A percentile compares a stretch with the other conserved stretches of the same genome.
Conservation (phyloP, 2,329 filamentous ascomycete genomes). For the Neofusicoccum sp. region DNA sequence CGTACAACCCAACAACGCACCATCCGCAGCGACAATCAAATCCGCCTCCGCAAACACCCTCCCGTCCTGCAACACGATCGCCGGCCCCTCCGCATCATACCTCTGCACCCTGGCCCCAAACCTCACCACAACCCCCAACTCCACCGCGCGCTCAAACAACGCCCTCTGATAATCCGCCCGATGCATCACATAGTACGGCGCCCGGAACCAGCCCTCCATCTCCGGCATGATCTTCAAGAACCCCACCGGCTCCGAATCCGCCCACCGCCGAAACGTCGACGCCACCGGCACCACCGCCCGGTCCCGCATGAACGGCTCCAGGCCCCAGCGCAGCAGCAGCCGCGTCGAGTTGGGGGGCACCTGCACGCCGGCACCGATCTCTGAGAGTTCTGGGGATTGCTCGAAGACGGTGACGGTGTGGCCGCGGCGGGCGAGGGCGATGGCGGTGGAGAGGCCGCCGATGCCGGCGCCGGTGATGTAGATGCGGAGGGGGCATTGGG, state of each 20-base stretch:
- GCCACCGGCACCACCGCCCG: constrained; percentile 39
- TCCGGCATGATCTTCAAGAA: constrained; percentile 54
- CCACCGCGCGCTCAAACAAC: constrained; percentile 21
- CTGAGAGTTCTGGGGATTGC: constrained; percentile 32
- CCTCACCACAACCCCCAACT: constrained; percentile 22
- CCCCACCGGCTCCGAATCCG: constrained; percentile 46
- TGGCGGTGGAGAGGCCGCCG: constrained; percentile 22
- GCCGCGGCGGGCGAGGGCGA: constrained; percentile 20
- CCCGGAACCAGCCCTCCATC: constrained; percentile 35
- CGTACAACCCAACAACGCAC: constrained; percentile 39
- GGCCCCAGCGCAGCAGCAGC: constrained; percentile 47
- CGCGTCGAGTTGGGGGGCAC: constrained; percentile 32
- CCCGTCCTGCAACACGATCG: constrained; percentile 37
- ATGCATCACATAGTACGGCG: constrained; percentile 27
- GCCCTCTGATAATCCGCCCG: constrained; percentile 24
- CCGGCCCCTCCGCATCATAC: constrained; percentile 18
- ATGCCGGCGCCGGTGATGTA: constrained; percentile 23
- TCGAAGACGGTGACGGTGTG: constrained; percentile 36
- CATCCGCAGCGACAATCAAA: constrained; percentile 26
- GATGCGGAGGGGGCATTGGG: constrained; percentile 9
- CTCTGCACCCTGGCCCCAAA: constrained; percentile 20
- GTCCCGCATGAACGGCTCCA: constrained; percentile 28
- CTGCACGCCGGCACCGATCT: constrained; percentile 23
- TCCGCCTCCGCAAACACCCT: constrained; percentile 35
- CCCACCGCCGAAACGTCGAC: constrained; percentile 52